phyloP scores from a whole-genome alignment of 345 rosid species.

The Raphanus raphanistrum region DNA sequence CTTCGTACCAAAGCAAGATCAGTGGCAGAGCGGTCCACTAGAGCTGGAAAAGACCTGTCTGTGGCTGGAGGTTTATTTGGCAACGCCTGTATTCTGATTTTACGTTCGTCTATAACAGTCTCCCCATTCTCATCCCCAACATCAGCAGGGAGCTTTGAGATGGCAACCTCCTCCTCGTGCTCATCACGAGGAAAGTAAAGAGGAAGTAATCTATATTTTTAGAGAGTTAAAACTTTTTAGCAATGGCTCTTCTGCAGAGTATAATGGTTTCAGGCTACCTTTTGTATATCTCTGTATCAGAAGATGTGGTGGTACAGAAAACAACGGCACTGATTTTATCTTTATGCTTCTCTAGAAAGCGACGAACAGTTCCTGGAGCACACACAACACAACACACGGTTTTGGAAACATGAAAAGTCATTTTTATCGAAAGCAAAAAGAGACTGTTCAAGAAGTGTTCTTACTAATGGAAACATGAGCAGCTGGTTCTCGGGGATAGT shows the following conservation, averaged over 20 bases:
- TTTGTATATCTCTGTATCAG: conserved; percentile 93
- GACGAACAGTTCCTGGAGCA: conserved; percentile 83
- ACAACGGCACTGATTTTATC: conserved; percentile 85
- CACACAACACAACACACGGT: background rate
- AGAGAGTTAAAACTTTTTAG: conserved; percentile 18
- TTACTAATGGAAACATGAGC: conserved; percentile 98
- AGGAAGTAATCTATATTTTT: conserved; percentile 76
- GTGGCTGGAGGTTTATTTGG: conserved; percentile 65
- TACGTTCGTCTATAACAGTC: conserved; percentile 90
- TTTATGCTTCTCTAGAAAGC: conserved; percentile 90
- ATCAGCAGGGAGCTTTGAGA: conserved; percentile 93
- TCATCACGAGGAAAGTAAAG: conserved; percentile 97
- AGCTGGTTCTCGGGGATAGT: conserved; percentile 98
- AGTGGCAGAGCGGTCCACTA: conserved; percentile 61
- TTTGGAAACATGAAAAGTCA: conserved; percentile 8
- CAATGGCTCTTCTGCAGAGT: conserved; percentile 1
- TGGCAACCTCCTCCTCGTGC: conserved; percentile 85
- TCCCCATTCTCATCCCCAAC: conserved; percentile 99
- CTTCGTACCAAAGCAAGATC: conserved; percentile 85
- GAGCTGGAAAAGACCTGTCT: conserved; percentile 57
- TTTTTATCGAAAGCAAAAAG: background rate
- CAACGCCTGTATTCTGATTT: conserved; percentile 88
- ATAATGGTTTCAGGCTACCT: conserved; percentile 25
- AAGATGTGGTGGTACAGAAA: conserved; percentile 75
- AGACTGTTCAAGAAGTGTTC: conserved; percentile 31